Evolutionary conservation across 495 filamentous ascomycete species (phyloP).

Genomic region (Hypoxylon trugodes): DNA sequence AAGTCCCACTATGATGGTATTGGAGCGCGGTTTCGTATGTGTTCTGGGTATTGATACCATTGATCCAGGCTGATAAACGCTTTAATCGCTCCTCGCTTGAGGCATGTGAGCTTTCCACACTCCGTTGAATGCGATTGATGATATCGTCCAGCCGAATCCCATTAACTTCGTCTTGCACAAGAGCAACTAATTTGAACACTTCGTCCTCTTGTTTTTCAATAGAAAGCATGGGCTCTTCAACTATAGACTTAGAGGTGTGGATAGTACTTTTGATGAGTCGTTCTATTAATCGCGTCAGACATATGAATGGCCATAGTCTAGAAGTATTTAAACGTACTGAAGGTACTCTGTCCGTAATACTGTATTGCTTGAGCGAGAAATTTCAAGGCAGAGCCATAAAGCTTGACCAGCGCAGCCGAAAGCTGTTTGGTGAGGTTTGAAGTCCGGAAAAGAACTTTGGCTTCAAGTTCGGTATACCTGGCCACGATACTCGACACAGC

Average conservation of each 20-base stretch:
- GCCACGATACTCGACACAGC: neutral
- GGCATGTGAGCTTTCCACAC: neutral
- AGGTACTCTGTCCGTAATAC: neutral
- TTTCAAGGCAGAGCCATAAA: neutral
- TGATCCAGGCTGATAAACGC: neutral
- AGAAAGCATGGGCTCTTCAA: conserved; percentile 4
- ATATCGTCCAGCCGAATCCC: neutral
- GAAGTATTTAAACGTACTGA: neutral
- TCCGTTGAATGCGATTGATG: neutral
- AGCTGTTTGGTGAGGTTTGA: conserved; percentile 1
- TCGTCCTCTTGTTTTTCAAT: conserved; percentile 1
- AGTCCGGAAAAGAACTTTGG: neutral
- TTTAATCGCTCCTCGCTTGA: neutral
- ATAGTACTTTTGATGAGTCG: neutral
- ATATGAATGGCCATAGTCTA: neutral
- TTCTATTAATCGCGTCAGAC: neutral
- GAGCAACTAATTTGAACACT: neutral
- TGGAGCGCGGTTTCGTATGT: neutral
- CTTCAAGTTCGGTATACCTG: neutral
- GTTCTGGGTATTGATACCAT: neutral
- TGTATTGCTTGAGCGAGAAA: neutral
- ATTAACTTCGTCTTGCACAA: neutral
- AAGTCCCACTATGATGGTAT: neutral
- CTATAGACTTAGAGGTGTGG: neutral
- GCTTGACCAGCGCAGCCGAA: neutral